These are phyloP conservation scores for Barnettozyma botsteinii DNA, from an alignment of 805 yeast genomes.

Conservation along the genomic window DNA sequence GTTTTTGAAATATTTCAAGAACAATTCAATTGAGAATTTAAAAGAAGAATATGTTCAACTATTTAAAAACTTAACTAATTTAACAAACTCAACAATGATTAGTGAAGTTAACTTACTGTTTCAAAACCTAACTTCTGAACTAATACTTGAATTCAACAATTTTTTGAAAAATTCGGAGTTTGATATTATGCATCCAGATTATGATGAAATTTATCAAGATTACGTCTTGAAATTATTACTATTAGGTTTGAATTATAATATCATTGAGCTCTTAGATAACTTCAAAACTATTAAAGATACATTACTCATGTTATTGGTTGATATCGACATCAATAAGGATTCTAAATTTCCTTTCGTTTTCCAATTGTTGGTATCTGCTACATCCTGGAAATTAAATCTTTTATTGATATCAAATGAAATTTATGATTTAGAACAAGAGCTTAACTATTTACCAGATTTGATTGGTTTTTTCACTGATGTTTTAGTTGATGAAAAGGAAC, in stretches of 20 bases:
- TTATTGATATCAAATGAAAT: conserved; percentile 14
- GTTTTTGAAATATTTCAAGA: conserved; percentile 18
- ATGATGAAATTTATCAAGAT: conserved; percentile 15
- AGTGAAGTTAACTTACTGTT: conserved; percentile 9
- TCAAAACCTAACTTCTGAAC: conserved; percentile 12
- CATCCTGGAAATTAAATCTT: conserved; percentile 16
- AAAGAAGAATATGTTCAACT: conserved; percentile 11
- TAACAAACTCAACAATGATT: conserved; percentile 5
- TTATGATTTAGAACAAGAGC: conserved; percentile 18
- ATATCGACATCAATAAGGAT: neutral
- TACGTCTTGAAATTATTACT: conserved; percentile 16
- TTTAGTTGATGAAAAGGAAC: neutral
- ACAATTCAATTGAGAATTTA: conserved; percentile 12
- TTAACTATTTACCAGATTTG: conserved; percentile 12
- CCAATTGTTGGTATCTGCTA: conserved; percentile 15
- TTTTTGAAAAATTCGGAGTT: conserved; percentile 11
- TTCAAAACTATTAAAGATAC: conserved; percentile 11
- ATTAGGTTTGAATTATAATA: conserved; percentile 14
- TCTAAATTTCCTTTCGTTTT: conserved; percentile 6
- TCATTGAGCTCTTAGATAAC: conserved; percentile 6
- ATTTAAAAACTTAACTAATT: conserved; percentile 5
- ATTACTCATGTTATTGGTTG: conserved; percentile 7
- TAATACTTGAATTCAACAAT: conserved; percentile 14
- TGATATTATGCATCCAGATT: conserved; percentile 8
- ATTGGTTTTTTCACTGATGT: conserved; percentile 12